Conservation (phyloP, 179 eudicot species). For the Silene noctiflora region DNA sequence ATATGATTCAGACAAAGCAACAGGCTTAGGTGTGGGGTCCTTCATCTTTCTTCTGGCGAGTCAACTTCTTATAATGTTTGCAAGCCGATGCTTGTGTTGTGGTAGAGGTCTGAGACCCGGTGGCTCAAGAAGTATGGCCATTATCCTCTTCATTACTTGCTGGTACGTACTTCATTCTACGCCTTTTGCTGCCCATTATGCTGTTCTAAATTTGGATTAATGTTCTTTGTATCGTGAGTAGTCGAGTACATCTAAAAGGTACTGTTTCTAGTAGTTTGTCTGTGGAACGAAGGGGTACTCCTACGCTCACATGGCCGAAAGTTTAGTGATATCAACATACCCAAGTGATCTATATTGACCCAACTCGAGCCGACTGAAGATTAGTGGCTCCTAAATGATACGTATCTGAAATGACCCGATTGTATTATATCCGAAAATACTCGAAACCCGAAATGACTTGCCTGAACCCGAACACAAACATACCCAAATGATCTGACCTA, state of each 20-base stretch:
- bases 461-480: background rate
- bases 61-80: conserved; percentile 75
- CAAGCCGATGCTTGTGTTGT: conserved; percentile 82
- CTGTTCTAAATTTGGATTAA: conserved; percentile 2
- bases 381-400: no score
- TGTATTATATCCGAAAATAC: background rate
- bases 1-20: conserved; percentile 68
- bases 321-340: background rate
- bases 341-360: background rate
- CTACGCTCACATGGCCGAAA: background rate
- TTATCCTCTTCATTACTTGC: conserved; percentile 69
- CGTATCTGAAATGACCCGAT: background rate
- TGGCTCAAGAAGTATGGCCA: conserved; percentile 63
- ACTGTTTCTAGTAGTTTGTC: no score
- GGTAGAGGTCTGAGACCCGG: conserved; percentile 87
- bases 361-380: background rate
- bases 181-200: background rate
- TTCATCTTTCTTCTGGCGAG: conserved; percentile 62
- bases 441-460: background rate
- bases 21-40: conserved; percentile 72
- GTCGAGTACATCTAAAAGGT: background rate
- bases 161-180: conserved; percentile 44
- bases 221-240: background rate
- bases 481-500: background rate
- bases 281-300: no score